A percentile compares a stretch with the other conserved stretches of the same genome.
Evolutionary conservation across 345 rosid species (phyloP).

Genomic region (Lepidium didymum): DNA sequence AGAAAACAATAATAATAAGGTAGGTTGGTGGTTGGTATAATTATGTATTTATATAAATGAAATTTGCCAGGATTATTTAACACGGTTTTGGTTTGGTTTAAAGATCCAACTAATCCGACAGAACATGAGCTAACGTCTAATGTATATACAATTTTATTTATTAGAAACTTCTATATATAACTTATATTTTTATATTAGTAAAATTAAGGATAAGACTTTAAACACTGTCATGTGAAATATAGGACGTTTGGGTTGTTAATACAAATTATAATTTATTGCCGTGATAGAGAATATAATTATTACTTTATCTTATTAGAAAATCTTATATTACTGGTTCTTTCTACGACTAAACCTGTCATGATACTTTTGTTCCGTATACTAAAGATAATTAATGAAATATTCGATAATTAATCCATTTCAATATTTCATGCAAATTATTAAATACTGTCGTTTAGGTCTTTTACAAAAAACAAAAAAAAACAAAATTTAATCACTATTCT

Average conservation of each 20-base stretch:
- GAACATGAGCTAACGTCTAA: constrained; percentile 15
- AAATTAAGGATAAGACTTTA: background rate
- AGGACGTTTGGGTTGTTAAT: background rate
- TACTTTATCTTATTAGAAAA: background rate
- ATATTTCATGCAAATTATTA: background rate
- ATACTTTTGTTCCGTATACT: background rate
- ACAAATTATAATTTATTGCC: background rate
- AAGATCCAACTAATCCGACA: constrained; percentile 24
- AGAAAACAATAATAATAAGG: background rate
- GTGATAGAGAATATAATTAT: background rate
- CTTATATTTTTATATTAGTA: too few relatives aligned
- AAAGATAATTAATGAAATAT: background rate
- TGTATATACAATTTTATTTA: background rate
- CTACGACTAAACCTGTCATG: background rate
- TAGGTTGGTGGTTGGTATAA: constrained; percentile 22
- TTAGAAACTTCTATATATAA: too few relatives aligned
- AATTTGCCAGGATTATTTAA: constrained; percentile 14
- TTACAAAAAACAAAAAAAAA: too few relatives aligned
- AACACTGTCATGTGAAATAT: background rate
- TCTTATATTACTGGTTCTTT: background rate
- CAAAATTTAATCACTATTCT: too few relatives aligned
- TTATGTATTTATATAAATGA: constrained; percentile 3
- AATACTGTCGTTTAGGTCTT: too few relatives aligned
- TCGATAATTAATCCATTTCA: background rate
- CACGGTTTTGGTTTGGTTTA: constrained; percentile 30